Base-by-base conservation (phyloP, 805 yeast genomes). In the Yarrowia alimentaria region DNA sequence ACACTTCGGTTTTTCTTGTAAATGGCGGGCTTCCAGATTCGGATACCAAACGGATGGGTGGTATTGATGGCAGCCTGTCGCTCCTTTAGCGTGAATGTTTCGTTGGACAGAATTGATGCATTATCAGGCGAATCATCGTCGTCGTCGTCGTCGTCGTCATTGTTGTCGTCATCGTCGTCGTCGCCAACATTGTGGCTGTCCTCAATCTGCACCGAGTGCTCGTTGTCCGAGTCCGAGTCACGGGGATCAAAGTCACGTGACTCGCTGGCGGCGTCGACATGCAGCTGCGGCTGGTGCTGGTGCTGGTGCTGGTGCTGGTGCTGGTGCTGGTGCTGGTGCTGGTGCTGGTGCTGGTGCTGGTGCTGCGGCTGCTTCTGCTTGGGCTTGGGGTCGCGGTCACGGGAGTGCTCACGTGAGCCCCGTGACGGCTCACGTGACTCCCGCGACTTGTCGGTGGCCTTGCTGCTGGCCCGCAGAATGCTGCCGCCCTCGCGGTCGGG, bases 11-110 rank as follows among this genome's bases (percentile, higher is more conserved):
- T 77, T 66, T 93, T 93, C 65, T 93, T 93, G 68, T 93, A 93
- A 52, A 93, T 71, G 2, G 98, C 96, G 1, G 99, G 99, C 63
- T 93, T 93, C 99, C 99, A 93, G 60, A 93, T 87, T 65, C 96
- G 83, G 37, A 93, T 91, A 75, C 99, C 99, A 61, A 93, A 93
- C 0, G 99, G 99, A 71, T 93, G 99, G 4, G 97, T 89, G 48
- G 85, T 81, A 63, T 93, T 93, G 63, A 93, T 93, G 12, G 99
- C 99, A 59, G 86, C 90, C 66, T 93, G 99, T 57, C 97, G 80
- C 58, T 90, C 96, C 54, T 93, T 75, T 51, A 91, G 73, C 4
- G 96, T 93, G 63, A 85, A 83, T 5, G 95, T 84, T 65, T 91
- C 97, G 20, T 78, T 63, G 0, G 95, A 64, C 5, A 64, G 58